Conservation (phyloP, 768 basidiomycete genomes). For the Cystofilobasidium macerans region DNA sequence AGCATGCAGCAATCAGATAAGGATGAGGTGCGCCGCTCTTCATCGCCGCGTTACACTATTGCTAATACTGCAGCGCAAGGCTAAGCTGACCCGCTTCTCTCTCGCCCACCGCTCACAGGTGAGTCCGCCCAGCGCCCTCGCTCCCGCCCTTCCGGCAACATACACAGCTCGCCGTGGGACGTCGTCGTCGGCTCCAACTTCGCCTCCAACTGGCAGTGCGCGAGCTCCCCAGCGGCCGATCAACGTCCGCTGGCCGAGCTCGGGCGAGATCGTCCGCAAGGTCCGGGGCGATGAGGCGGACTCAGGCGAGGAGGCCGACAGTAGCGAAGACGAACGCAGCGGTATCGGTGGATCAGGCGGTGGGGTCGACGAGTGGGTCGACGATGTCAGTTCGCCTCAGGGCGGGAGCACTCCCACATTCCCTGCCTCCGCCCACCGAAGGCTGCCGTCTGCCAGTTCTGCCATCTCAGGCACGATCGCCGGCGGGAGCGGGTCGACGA, state of each 20-base stretch:
- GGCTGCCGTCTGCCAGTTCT: neutral
- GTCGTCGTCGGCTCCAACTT: neutral
- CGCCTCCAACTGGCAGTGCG: neutral
- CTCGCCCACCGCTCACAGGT: neutral
- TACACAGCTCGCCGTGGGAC: neutral
- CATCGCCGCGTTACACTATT: neutral
- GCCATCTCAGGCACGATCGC: neutral
- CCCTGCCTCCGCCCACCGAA: neutral
- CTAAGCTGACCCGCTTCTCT: neutral
- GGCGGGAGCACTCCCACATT: neutral
- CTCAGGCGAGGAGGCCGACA: neutral
- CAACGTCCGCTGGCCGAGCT: neutral
- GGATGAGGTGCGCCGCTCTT: neutral
- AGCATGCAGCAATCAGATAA: neutral
- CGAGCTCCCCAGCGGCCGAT: neutral
- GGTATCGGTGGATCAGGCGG: neutral
- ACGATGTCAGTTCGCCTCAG: neutral
- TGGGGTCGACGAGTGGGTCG: neutral
- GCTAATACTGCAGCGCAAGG: no score
- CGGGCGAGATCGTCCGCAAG: slow-evolving; percentile 1
- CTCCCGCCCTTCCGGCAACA: neutral
- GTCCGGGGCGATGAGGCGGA: neutral
- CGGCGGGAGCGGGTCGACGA: neutral
- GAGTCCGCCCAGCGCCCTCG: neutral
- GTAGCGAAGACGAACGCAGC: neutral